These are phyloP conservation scores for Jatropha multifida DNA, from an alignment of 441 rosid species.

Conservation along the genomic window DNA sequence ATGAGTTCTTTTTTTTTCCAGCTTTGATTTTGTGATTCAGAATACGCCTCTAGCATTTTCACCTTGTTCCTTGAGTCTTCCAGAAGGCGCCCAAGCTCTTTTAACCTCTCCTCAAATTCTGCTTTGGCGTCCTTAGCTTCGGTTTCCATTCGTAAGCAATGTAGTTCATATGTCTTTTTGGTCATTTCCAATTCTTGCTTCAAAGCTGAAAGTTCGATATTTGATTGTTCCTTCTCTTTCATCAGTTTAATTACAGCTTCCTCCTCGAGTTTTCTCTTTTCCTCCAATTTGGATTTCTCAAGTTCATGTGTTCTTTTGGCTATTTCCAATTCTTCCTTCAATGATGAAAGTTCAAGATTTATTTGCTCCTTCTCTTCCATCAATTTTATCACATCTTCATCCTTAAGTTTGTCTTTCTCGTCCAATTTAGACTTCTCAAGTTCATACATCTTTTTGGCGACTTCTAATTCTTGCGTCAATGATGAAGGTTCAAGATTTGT, in stretches of 20 bases:
- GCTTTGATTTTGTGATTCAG: conserved; percentile 51
- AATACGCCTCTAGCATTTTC: conserved; percentile 65
- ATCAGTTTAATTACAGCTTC: neutral
- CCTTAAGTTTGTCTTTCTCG: conserved; percentile 46
- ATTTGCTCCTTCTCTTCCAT: conserved; percentile 47
- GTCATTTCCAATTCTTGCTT: conserved; percentile 54
- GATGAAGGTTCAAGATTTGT: neutral
- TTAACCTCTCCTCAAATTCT: conserved; percentile 55
- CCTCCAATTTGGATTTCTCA: conserved; percentile 6
- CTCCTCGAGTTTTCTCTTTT: neutral
- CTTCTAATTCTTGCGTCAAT: conserved; percentile 8
- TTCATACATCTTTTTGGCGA: conserved; percentile 1
- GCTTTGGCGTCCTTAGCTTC: conserved; percentile 45
- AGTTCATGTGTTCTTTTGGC: conserved; percentile 5
- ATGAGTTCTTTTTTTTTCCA: conserved; percentile 66
- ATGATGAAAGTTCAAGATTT: conserved; percentile 29
- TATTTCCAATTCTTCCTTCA: conserved; percentile 11
- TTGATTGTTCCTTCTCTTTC: conserved; percentile 23
- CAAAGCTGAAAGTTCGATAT: conserved; percentile 36
- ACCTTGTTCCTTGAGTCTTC: conserved; percentile 60
- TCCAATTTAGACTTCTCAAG: conserved; percentile 50
- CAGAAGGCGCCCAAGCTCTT: conserved; percentile 54
- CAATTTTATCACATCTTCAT: conserved; percentile 35
- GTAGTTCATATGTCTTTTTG: conserved; percentile 50
- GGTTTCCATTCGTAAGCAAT: conserved; percentile 55